These are phyloP conservation scores for Sporothrix protearum DNA, from an alignment of 2,329 filamentous ascomycete genomes.

Conservation along the genomic window DNA sequence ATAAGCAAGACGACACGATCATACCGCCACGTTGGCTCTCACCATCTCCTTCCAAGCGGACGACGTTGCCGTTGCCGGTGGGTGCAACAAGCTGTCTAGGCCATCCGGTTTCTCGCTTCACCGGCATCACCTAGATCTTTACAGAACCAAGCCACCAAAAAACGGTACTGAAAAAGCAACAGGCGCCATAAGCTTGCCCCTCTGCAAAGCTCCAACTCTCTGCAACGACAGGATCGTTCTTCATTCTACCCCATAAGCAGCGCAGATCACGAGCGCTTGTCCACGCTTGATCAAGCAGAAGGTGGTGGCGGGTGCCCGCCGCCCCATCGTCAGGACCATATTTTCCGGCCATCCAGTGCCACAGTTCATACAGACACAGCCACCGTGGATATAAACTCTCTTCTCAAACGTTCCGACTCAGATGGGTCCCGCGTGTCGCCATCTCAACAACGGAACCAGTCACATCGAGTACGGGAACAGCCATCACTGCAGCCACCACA, in stretches of 20 bases:
- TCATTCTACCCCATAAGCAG: neutral
- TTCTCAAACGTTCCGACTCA: constrained; percentile 74
- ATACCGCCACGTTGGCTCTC: constrained; percentile 27
- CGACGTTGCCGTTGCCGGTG: constrained; percentile 24
- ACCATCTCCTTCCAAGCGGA: constrained; percentile 21
- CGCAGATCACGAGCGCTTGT: neutral
- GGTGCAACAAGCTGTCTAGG: constrained; percentile 4
- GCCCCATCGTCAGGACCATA: neutral
- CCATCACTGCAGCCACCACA: neutral
- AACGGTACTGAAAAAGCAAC: constrained; percentile 2
- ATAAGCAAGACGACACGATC: neutral
- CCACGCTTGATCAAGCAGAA: neutral
- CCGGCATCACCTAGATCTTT: constrained; percentile 3
- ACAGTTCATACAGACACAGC: constrained; percentile 46
- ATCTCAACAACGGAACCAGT: neutral
- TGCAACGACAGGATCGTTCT: neutral
- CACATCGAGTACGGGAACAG: neutral
- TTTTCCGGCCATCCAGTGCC: constrained; percentile 34
- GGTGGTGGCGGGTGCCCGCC: constrained; percentile 19
- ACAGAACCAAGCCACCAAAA: neutral
- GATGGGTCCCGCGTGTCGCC: constrained; percentile 58
- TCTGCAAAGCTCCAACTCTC: neutral
- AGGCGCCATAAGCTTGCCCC: neutral
- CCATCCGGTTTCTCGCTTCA: neutral
- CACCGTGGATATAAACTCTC: constrained; percentile 92